Percentiles rank a stretch among this genome's conserved stretches.
Conservation (phyloP, 441 rosid species). For the Corymbia calophylla region DNA sequence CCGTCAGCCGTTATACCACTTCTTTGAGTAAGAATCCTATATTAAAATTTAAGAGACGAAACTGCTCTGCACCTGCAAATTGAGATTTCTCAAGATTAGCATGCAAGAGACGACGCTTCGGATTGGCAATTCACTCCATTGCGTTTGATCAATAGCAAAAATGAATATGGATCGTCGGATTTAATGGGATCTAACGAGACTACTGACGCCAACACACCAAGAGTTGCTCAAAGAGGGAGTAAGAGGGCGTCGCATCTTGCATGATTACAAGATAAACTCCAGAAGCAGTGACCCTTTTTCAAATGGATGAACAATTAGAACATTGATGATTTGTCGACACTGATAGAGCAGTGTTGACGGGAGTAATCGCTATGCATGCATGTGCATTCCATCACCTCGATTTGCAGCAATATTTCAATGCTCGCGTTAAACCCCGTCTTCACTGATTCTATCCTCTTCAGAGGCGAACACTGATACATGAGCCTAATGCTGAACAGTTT, state of each 20-base stretch:
- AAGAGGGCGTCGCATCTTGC: background rate
- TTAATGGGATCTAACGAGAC: background rate
- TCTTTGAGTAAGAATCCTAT: background rate
- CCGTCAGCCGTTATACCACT: background rate
- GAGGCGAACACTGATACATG: conserved; percentile 92
- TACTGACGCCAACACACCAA: background rate
- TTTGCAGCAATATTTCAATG: conserved; percentile 29
- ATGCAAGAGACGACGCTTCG: background rate
- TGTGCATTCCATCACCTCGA: conserved; percentile 94
- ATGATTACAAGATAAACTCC: background rate
- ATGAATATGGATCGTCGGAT: background rate
- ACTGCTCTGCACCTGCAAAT: background rate
- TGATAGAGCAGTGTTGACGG: conserved; percentile 29
- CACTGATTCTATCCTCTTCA: conserved; percentile 10
- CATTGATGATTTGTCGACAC: background rate
- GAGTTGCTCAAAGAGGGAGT: background rate
- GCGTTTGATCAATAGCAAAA: background rate
- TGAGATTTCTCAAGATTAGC: background rate
- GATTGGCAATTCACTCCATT: background rate
- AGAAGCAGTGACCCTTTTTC: background rate
- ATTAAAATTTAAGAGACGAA: background rate
- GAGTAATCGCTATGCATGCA: conserved; percentile 71
- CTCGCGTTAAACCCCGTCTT: background rate
- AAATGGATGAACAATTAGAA: background rate
- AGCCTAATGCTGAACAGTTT: conserved; percentile 86